Conservation (phyloP, 805 yeast species). For the Zygoascus tannicola region DNA sequence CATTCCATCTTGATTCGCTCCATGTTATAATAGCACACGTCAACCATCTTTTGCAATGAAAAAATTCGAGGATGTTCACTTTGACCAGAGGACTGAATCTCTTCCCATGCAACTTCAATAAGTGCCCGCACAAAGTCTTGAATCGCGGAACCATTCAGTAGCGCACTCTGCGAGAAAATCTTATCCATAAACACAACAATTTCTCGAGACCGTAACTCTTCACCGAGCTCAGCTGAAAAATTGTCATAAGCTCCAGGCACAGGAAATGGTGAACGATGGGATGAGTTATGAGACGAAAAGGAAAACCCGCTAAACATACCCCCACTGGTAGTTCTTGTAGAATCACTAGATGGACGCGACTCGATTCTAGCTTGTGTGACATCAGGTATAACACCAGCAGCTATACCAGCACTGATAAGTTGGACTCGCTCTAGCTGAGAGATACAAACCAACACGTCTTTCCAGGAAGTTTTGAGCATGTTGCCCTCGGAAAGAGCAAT, state of each 20-base stretch:
- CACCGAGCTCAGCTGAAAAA: slow-evolving; percentile 21
- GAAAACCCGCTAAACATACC: background rate
- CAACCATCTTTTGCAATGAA: slow-evolving; percentile 90
- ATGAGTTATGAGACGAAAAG: background rate
- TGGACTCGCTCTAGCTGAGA: slow-evolving; percentile 90
- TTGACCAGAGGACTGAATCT: slow-evolving; percentile 78
- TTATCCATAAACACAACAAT: slow-evolving; percentile 57
- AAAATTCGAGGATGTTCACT: slow-evolving; percentile 81
- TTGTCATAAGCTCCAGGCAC: background rate
- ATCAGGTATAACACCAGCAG: slow-evolving; percentile 78
- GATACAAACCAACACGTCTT: slow-evolving; percentile 65
- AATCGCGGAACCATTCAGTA: slow-evolving; percentile 74
- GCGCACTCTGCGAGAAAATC: slow-evolving; percentile 74
- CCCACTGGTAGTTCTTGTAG: slow-evolving; percentile 17
- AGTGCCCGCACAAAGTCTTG: slow-evolving; percentile 80
- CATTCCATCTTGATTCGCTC: slow-evolving; percentile 91
- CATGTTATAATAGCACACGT: slow-evolving; percentile 97
- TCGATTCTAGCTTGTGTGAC: slow-evolving; percentile 66
- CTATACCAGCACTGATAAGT: slow-evolving; percentile 77
- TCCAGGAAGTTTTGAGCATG: slow-evolving; percentile 68
- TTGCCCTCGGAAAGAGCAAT: slow-evolving; percentile 78
- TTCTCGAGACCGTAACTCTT: slow-evolving; percentile 27
- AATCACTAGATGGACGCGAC: slow-evolving; percentile 22
- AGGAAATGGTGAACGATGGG: background rate
- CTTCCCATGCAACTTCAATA: slow-evolving; percentile 80